Evolutionary conservation across 352 stramenopile species (phyloP).

Genomic region (Phytophthora fragariae): DNA sequence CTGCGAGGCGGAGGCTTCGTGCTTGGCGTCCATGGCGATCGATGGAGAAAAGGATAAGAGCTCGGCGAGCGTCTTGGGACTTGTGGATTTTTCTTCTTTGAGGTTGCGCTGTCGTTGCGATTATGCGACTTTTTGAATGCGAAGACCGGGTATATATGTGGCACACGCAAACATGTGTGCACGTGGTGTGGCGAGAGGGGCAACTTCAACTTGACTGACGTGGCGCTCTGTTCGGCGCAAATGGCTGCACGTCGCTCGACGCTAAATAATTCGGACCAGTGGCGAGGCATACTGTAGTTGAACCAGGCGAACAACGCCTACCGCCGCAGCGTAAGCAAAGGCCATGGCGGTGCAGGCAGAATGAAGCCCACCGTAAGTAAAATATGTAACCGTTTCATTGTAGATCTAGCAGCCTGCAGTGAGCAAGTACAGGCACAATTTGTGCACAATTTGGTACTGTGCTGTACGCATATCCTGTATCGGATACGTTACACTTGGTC

Average conservation of each 20-base stretch:
- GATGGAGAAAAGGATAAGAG: not conserved
- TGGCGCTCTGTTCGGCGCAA: not conserved
- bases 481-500: no score
- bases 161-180: not conserved
- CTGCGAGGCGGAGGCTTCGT: not conserved
- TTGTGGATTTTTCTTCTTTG: constrained; percentile 16
- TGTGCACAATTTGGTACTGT: not conserved
- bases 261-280: not conserved
- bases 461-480: not conserved
- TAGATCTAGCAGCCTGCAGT: no score
- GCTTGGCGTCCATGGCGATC: constrained; percentile 25
- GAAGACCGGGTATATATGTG: not conserved
- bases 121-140: not conserved
- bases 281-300: no score
- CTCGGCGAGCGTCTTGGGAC: not conserved
- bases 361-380: no score
- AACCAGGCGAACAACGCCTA: not conserved
- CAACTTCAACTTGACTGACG: constrained; percentile 3
- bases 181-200: constrained; percentile 2
- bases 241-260: not conserved
- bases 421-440: not conserved
- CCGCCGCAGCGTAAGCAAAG: no score
- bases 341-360: no score
- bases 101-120: constrained; percentile 6
- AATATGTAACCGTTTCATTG: no score